Base-by-base conservation (phyloP, 805 yeast genomes). In the Metschnikowia noctiluminum region DNA sequence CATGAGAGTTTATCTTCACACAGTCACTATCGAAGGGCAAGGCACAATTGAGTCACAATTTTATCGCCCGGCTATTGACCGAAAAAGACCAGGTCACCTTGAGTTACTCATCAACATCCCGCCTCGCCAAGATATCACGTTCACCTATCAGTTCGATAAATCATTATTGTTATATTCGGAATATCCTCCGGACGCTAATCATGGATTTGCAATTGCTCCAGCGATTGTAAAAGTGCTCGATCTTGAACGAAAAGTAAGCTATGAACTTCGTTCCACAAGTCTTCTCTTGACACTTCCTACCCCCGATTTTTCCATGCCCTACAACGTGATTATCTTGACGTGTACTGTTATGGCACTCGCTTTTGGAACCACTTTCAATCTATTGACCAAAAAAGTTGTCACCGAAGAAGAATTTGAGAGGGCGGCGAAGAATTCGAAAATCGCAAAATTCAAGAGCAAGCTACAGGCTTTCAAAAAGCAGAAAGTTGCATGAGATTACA, bases 151-250 rank as follows among this genome's bases (percentile, higher is more conserved):
- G 48, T 91, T 92, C 62, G 98, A 94, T 63, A 94, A 91, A 64
- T 83, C 96, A 0, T 74, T 94, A 62, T 74, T 94, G 30, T 77
- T 85, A 49, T 83, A 87, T 52, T 87, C 90, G 3, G 98, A 94
- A 64, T 94, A 94, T 61, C 99, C 99, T n/a, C 99, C 99, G 1
- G 99, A 94, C 72, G 98, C 99, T 2, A 94, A 94, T 64, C 97
- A 94, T 59, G 99, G 99, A 0, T 94, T 94, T 67, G 92, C 91
- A 50, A 82, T 94, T 39, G 94, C 94, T 26, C 96, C 98, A 0
- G 96, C 96, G 6, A 85, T 89, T 10, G 74, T 89, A 11, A 78
- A 85, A 2, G 79, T 88, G 0, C 45, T 83, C 8, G 64, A 66
- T 10, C 51, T 41, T 3, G 49, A 57, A 30, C 62, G 62, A 12